Evolutionary conservation across 208 protist species (phyloP).

Genomic region (Balamuthia mandrillaris): DNA sequence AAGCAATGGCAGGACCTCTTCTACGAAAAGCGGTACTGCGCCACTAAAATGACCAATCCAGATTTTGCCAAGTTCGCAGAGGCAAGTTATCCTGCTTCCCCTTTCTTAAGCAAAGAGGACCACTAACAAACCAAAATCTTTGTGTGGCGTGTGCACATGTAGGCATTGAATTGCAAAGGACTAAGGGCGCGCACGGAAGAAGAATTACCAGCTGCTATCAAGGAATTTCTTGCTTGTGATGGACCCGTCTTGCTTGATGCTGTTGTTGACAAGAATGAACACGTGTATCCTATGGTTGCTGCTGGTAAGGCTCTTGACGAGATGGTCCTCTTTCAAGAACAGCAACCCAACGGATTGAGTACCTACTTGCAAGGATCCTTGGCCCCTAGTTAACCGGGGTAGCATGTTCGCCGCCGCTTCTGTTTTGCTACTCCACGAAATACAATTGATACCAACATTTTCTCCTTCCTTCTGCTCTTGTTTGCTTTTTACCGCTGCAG

Average conservation of each 20-base stretch:
- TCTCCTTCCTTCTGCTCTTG: too few species aligned
- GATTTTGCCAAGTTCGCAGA: slow-evolving; percentile 59
- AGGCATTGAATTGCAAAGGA: background rate
- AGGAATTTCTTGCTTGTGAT: slow-evolving; percentile 52
- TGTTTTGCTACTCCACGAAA: too few species aligned
- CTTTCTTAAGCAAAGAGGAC: background rate
- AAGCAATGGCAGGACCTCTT: slow-evolving; percentile 65
- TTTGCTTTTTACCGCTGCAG: too few species aligned
- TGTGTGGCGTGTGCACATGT: background rate
- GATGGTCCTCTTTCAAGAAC: slow-evolving; percentile 39
- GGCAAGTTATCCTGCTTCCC: slow-evolving; percentile 40
- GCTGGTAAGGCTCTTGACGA: slow-evolving; percentile 31
- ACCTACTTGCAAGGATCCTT: too few species aligned
- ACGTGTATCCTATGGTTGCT: slow-evolving; percentile 49
- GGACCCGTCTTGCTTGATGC: slow-evolving; percentile 45
- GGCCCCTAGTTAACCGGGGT: too few species aligned
- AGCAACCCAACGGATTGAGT: too few species aligned
- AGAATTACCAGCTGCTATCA: slow-evolving; percentile 26
- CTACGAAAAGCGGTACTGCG: slow-evolving; percentile 55
- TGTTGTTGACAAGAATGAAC: slow-evolving; percentile 38
- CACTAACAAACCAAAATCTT: background rate
- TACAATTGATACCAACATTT: too few species aligned
- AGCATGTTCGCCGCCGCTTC: too few species aligned
- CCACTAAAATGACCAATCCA: slow-evolving; percentile 58
- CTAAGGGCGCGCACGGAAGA: slow-evolving; percentile 11